phyloP scores from a whole-genome alignment of 176 grass and related monocot species.

The bread wheat (Triticum aestivum) region IWGSC_CS_RefSeq_v2.1 NC_057807.1:574928016-574928515 shows the following conservation, averaged over 20 bases:
- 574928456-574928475: not conserved
- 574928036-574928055: slow-evolving; percentile 63
- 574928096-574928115: slow-evolving; percentile 59
- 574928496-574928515: not conserved
- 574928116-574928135: slow-evolving; percentile 24
- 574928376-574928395: not conserved
- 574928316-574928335: not conserved
- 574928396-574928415: not conserved
- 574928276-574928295: not conserved
- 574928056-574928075: slow-evolving; percentile 61
- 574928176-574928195: slow-evolving; percentile 51
- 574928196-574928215: slow-evolving; percentile 2
- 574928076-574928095: slow-evolving; percentile 46
- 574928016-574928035: slow-evolving; percentile 86
- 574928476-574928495: not conserved
- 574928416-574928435: not conserved
- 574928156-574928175: slow-evolving; percentile 27
- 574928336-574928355: not conserved
- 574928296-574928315: not conserved
- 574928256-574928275: not conserved
- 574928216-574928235: slow-evolving; percentile 14
- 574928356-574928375: not conserved
- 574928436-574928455: not conserved
- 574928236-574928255: not conserved
- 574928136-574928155: slow-evolving; percentile 45